Percentiles rank a stretch among this genome's conserved stretches.
These are phyloP conservation scores for Melanomma pulvis-pyrius DNA, from an alignment of 495 filamentous ascomycete genomes.

Conservation along the genomic window DNA sequence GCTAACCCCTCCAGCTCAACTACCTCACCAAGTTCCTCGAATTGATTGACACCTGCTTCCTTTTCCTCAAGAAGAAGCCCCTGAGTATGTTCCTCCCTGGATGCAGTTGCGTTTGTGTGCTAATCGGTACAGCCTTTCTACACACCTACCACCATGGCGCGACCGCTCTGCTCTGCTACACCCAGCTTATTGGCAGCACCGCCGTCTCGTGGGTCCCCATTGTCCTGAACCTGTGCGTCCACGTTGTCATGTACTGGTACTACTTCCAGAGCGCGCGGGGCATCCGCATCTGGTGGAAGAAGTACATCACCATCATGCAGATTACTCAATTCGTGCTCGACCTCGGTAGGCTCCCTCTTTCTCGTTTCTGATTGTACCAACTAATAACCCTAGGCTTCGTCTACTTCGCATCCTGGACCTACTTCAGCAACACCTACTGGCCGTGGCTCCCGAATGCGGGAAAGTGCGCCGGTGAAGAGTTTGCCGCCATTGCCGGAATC, in stretches of 20 bases:
- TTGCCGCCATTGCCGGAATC: slow-evolving; percentile 91
- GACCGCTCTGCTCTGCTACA: slow-evolving; percentile 83
- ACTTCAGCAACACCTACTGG: slow-evolving; percentile 83
- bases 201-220: slow-evolving; percentile 79
- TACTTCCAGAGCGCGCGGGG: slow-evolving; percentile 86
- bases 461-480: slow-evolving; percentile 93
- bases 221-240: slow-evolving; percentile 74
- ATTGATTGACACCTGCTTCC: slow-evolving; percentile 77
- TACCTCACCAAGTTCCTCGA: slow-evolving; percentile 85
- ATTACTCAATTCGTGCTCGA: slow-evolving; percentile 83
- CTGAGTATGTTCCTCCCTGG: slow-evolving; percentile 57
- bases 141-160: slow-evolving; percentile 87
- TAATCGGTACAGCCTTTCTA: slow-evolving; percentile 64
- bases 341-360: slow-evolving; percentile 59
- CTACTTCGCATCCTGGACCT: slow-evolving; percentile 52
- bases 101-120: neutral
- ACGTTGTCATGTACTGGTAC: slow-evolving; percentile 73
- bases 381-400: slow-evolving; percentile 51
- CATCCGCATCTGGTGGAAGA: slow-evolving; percentile 86
- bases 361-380: neutral
- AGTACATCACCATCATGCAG: slow-evolving; percentile 85
- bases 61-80: slow-evolving; percentile 87
- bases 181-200: slow-evolving; percentile 77
- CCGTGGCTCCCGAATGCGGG: slow-evolving; percentile 78
- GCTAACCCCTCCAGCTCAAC: slow-evolving; percentile 62